A percentile compares a stretch with the other conserved stretches of the same genome.
These are phyloP conservation scores for Entomortierella parvispora DNA, from an alignment of 192 early-diverging fungal species.

Conservation along the genomic window DNA sequence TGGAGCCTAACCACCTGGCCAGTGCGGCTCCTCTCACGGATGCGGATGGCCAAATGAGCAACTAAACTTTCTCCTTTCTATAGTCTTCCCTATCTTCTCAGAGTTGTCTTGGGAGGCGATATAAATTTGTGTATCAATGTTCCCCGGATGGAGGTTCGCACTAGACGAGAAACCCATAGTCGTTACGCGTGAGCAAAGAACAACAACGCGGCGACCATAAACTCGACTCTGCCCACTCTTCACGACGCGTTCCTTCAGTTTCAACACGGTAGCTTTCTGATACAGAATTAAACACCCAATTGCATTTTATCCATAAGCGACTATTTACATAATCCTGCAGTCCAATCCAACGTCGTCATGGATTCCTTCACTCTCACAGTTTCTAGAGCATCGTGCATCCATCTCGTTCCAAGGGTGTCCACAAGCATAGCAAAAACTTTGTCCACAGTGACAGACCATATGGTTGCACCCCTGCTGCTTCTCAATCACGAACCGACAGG, in stretches of 20 bases:
- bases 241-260: no score
- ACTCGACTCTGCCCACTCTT: no score
- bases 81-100: no score
- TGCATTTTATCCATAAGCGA: no score
- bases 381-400: conserved; percentile 37
- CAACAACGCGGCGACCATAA: no score
- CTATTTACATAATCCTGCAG: conserved; percentile 45
- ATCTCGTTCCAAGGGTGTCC: conserved; percentile 43
- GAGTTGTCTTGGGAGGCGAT: no score
- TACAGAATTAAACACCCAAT: background rate
- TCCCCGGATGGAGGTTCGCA: no score
- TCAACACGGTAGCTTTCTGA: background rate
- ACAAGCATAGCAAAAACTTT: conserved; percentile 47
- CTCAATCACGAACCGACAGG: conserved; percentile 49
- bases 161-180: no score
- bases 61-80: background rate
- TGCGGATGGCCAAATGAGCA: conserved; percentile 23
- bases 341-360: conserved; percentile 35
- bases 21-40: conserved; percentile 9
- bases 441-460: conserved; percentile 51
- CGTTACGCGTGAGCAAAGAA: no score
- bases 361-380: conserved; percentile 38
- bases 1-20: conserved; percentile 15
- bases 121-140: no score
- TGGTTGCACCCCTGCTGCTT: conserved; percentile 49